These are phyloP conservation scores for Cornus florida DNA, from an alignment of 148 eudicot species.

Conservation along the genomic window DNA sequence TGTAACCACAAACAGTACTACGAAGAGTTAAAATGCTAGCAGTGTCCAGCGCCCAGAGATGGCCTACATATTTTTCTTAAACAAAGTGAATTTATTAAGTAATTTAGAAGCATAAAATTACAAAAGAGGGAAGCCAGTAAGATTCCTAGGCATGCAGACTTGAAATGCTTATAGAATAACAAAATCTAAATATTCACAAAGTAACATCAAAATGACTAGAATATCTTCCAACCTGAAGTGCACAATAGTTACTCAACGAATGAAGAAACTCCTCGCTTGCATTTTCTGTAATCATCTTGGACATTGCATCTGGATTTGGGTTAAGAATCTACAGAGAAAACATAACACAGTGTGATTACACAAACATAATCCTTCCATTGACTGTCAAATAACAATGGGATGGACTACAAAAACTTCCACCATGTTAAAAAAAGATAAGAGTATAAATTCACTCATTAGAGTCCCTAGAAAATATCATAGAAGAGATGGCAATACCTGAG, in stretches of 20 bases:
- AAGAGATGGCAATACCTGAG: conserved; percentile 54
- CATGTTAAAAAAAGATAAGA: not conserved
- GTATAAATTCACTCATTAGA: not conserved
- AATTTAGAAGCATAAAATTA: not conserved
- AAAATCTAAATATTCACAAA: not conserved
- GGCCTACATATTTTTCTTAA: not conserved
- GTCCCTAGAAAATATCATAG: not conserved
- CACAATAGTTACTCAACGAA: conserved; percentile 94
- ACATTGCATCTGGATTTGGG: conserved; percentile 99
- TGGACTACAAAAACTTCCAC: not conserved
- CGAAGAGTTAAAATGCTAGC: not conserved
- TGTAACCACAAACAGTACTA: not conserved
- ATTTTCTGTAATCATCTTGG: conserved; percentile 93
- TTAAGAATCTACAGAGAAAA: conserved; percentile 74
- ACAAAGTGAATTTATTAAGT: not conserved
- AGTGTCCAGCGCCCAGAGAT: not conserved
- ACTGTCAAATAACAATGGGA: not conserved
- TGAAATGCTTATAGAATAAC: not conserved
- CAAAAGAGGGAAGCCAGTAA: not conserved
- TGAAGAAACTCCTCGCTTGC: conserved; percentile 95
- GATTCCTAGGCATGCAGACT: not conserved
- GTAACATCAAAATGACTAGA: conserved; percentile 9
- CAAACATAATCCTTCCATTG: not conserved
- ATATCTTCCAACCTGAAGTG: conserved; percentile 80
- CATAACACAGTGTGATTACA: not conserved